Evolutionary conservation across 1,284 basidiomycete genomes (phyloP).

Genomic region (Mycena sp.): DNA sequence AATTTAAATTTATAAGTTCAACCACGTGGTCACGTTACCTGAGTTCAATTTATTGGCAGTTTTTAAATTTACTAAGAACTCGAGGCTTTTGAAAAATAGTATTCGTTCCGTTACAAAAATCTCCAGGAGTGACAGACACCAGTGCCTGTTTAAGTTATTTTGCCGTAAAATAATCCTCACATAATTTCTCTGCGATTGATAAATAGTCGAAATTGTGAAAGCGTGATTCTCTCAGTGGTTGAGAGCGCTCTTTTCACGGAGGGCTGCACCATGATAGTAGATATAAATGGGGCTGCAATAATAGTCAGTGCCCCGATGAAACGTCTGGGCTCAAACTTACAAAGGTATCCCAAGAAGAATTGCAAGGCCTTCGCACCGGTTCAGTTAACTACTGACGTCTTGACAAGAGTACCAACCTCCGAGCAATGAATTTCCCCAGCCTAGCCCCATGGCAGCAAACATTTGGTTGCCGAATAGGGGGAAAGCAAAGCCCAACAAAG

Average conservation of each 20-base stretch:
- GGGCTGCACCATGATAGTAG: conserved; percentile 20
- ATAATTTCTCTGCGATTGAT: too few species aligned
- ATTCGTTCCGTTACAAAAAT: too few species aligned
- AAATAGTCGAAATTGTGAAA: too few species aligned
- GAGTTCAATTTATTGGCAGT: too few species aligned
- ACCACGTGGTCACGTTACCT: too few species aligned
- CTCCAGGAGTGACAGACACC: too few species aligned
- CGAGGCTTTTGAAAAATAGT: too few species aligned
- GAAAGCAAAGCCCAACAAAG: conserved; percentile 65
- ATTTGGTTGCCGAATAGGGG: conserved; percentile 69
- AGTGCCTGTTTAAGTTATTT: too few species aligned
- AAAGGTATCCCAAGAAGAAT: conserved; percentile 60
- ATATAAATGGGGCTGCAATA: conserved; percentile 20
- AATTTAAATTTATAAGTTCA: too few species aligned
- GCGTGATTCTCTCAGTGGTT: too few species aligned
- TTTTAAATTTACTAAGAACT: too few species aligned
- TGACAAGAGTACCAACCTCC: conserved; percentile 38
- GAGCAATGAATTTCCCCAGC: conserved; percentile 67
- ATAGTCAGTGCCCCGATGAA: neutral
- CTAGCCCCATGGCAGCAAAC: conserved; percentile 61
- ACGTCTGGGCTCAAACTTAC: conserved; percentile 42
- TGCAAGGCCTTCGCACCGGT: conserved; percentile 21
- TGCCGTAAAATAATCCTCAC: too few species aligned
- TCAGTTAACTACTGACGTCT: neutral
- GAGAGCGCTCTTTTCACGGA: conserved; percentile 21